Evolutionary conservation across 2,329 filamentous ascomycete genomes (phyloP).

Genomic region (Clonostachys rhizophaga): DNA sequence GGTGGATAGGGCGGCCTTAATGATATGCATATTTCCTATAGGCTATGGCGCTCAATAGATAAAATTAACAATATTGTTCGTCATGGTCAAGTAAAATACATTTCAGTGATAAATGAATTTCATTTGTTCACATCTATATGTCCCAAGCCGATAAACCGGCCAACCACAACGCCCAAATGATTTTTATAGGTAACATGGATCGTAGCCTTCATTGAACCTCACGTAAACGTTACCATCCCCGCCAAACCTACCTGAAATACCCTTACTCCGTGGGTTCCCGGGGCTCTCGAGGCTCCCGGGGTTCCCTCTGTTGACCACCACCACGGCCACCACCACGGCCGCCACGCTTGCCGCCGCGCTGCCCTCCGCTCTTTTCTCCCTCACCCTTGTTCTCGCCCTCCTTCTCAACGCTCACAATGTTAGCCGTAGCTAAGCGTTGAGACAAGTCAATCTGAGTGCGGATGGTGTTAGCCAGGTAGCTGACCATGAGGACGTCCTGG

Average conservation of each 20-base stretch:
- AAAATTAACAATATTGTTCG: no score
- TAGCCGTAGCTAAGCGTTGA: slow-evolving; percentile 84
- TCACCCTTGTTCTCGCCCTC: slow-evolving; percentile 42
- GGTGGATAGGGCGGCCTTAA: no score
- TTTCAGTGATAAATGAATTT: slow-evolving; percentile 17
- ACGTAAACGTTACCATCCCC: slow-evolving; percentile 10
- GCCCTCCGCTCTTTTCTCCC: slow-evolving; percentile 35
- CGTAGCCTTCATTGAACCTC: slow-evolving; percentile 16
- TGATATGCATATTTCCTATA: no score
- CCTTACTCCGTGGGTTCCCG: slow-evolving; percentile 23
- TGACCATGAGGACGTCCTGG: slow-evolving; percentile 97
- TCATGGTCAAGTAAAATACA: no score
- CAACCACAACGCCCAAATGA: slow-evolving; percentile 31
- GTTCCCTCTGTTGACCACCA: slow-evolving; percentile 36
- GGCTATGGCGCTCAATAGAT: no score
- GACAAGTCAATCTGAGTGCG: slow-evolving; percentile 98
- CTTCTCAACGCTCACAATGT: slow-evolving; percentile 48
- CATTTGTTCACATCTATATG: slow-evolving; percentile 7
- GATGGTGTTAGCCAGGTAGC: slow-evolving; percentile 97
- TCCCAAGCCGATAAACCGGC: slow-evolving; percentile 7
- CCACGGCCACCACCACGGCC: slow-evolving; percentile 47
- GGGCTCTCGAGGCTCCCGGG: slow-evolving; percentile 41
- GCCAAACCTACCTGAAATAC: not conserved
- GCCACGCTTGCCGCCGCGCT: slow-evolving; percentile 43
- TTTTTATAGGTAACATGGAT: slow-evolving; percentile 22